These are phyloP conservation scores for Phialophora tarda DNA, from an alignment of 2,329 filamentous ascomycete species.

Conservation along the genomic window DNA sequence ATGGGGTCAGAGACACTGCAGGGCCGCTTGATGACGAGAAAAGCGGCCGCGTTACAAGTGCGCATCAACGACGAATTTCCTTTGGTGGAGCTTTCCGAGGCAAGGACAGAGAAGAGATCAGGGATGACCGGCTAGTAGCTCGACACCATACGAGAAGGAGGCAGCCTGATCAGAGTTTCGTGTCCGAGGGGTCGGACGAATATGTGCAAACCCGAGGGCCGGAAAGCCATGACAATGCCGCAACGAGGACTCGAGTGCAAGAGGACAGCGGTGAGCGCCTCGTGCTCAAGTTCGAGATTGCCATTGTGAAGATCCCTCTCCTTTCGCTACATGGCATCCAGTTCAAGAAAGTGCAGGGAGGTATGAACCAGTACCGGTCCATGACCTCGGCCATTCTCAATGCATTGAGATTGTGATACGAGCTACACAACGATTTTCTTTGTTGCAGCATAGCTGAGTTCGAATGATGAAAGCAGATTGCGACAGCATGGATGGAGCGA, in stretches of 20 bases:
- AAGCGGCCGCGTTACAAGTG: conserved; percentile 54
- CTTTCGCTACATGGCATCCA: conserved; percentile 93
- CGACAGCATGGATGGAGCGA: conserved; percentile 1
- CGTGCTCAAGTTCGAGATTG: conserved; percentile 88
- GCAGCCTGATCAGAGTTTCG: conserved; percentile 70
- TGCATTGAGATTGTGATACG: conserved; percentile 74
- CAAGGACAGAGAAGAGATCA: conserved; percentile 73
- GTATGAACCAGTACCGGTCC: conserved; percentile 98
- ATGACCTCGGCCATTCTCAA: conserved; percentile 96
- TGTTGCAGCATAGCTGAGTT: conserved; percentile 7
- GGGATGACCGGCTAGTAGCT: conserved; percentile 57
- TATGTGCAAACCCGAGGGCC: conserved; percentile 62
- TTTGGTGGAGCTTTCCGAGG: conserved; percentile 71
- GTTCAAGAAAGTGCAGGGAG: conserved; percentile 94
- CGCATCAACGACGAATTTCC: conserved; percentile 79
- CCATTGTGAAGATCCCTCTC: conserved; percentile 95
- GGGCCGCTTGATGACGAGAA: conserved; percentile 49
- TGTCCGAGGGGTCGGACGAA: conserved; percentile 83
- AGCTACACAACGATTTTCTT: conserved; percentile 10
- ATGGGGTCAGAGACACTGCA: conserved; percentile 67
- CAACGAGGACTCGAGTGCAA: conserved; percentile 90
- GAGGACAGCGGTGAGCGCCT: conserved; percentile 85
- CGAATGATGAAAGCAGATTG: conserved; percentile 12
- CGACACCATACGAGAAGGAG: conserved; percentile 53
- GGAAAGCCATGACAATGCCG: conserved; percentile 70